Evolutionary conservation across 306 rosid genomes (phyloP).

Genomic region (Lathyrus aphaca): DNA sequence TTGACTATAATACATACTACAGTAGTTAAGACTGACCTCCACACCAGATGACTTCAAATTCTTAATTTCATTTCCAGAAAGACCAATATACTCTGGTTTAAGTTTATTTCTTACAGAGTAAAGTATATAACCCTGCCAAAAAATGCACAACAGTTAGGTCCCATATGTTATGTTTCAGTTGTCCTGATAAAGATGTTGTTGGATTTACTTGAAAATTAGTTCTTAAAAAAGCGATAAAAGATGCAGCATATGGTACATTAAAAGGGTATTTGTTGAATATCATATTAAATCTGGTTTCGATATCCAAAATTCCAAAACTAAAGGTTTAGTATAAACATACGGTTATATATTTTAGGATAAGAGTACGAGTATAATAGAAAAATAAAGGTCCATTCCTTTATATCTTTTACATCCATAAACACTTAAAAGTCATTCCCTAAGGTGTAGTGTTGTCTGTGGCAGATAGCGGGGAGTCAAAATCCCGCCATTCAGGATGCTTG

Average conservation of each 20-base stretch:
- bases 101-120: constrained; percentile 78
- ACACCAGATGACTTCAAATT: constrained; percentile 70
- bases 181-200: background rate
- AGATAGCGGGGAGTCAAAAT: no score
- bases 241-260: background rate
- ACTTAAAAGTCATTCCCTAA: background rate
- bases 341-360: no score
- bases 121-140: constrained; percentile 80
- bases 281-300: no score
- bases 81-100: constrained; percentile 67
- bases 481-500: no score
- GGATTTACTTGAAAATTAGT: constrained; percentile 10
- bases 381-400: no score
- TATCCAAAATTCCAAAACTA: no score
- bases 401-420: no score
- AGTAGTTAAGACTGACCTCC: constrained; percentile 70
- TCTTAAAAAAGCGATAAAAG: constrained; percentile 13
- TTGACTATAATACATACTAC: no score
- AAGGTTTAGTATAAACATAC: no score
- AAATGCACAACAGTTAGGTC: constrained; percentile 29
- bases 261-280: constrained; percentile 11
- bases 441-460: background rate
- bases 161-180: background rate
- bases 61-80: constrained; percentile 69
- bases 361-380: no score